Evolutionary conservation across 1,284 basidiomycete species (phyloP).

Genomic region (Moesziomyces sp.): DNA sequence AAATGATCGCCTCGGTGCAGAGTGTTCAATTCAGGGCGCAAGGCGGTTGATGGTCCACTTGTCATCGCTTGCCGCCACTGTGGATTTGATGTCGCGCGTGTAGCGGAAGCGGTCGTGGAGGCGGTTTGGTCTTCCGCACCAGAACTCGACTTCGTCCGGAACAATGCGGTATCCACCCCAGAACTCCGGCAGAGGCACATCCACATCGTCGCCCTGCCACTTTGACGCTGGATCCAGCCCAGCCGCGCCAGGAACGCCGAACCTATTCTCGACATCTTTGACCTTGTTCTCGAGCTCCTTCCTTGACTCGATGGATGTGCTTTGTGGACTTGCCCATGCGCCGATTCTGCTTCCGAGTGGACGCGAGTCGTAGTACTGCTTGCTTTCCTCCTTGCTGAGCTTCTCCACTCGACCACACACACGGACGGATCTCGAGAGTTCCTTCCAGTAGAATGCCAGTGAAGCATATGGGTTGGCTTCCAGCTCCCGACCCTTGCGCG

Average conservation of each 20-base stretch:
- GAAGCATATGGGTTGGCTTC: conserved; percentile 76
- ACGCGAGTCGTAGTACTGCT: conserved; percentile 84
- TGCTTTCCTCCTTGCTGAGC: conserved; percentile 77
- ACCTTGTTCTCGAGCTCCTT: conserved; percentile 74
- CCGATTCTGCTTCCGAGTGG: conserved; percentile 87
- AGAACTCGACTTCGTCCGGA: conserved; percentile 77
- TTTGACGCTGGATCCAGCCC: conserved; percentile 39
- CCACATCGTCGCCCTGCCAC: conserved; percentile 27
- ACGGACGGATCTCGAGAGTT: conserved; percentile 82
- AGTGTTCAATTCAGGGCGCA: conserved; percentile 50
- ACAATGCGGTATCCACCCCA: conserved; percentile 97
- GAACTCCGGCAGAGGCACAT: conserved; percentile 83
- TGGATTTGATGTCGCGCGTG: conserved; percentile 35
- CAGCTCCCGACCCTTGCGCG: conserved; percentile 88
- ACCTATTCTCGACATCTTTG: conserved; percentile 74
- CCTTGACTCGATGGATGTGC: conserved; percentile 79
- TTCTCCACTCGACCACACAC: conserved; percentile 86
- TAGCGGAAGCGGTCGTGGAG: conserved; percentile 65
- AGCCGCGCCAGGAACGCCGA: conserved; percentile 71
- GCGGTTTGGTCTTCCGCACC: conserved; percentile 62
- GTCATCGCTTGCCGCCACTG: conserved; percentile 24
- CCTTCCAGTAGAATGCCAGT: conserved; percentile 90
- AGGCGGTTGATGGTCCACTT: conserved; percentile 54
- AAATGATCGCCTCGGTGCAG: too few relatives aligned
- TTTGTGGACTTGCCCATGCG: conserved; percentile 93